phyloP scores from a whole-genome alignment of 495 filamentous ascomycete species.

The Xylaria bambusicola region DNA sequence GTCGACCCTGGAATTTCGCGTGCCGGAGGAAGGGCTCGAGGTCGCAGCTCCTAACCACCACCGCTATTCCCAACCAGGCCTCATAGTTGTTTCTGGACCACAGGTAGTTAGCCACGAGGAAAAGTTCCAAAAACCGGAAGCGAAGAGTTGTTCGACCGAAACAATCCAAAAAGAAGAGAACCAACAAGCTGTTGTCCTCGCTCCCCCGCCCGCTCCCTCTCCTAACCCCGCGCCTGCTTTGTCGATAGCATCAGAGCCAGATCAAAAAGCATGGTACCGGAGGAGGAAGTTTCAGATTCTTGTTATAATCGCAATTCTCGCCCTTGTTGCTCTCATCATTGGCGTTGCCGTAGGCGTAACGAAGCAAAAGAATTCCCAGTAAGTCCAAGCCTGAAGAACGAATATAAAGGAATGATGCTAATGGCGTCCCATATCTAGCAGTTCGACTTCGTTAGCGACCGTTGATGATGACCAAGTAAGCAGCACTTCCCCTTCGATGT shows the following conservation, averaged over 20 bases:
- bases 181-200: too few relatives aligned
- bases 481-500: conserved; percentile 6
- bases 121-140: not conserved
- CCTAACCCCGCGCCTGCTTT: too few relatives aligned
- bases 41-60: not conserved
- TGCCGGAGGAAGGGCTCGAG: conserved; percentile 24
- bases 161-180: not conserved
- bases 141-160: not conserved
- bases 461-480: conserved; percentile 13
- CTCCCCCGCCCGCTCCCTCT: too few relatives aligned
- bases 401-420: not conserved
- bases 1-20: conserved; percentile 14
- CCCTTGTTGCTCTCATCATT: conserved; percentile 18
- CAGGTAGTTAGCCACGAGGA: conserved; percentile 17
- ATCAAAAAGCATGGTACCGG: not conserved
- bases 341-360: conserved; percentile 26
- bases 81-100: conserved; percentile 14
- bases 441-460: not conserved
- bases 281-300: conserved; percentile 6
- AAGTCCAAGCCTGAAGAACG: not conserved
- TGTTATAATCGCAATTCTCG: conserved; percentile 2
- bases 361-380: conserved; percentile 16
- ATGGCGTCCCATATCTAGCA: not conserved
- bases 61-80: conserved; percentile 21
- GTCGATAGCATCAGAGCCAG: too few relatives aligned